Evolutionary conservation across 192 early-diverging fungal genomes (phyloP), one percentile per base, ranked within the genome.

Genomic region (Funneliformis geosporum): DNA sequence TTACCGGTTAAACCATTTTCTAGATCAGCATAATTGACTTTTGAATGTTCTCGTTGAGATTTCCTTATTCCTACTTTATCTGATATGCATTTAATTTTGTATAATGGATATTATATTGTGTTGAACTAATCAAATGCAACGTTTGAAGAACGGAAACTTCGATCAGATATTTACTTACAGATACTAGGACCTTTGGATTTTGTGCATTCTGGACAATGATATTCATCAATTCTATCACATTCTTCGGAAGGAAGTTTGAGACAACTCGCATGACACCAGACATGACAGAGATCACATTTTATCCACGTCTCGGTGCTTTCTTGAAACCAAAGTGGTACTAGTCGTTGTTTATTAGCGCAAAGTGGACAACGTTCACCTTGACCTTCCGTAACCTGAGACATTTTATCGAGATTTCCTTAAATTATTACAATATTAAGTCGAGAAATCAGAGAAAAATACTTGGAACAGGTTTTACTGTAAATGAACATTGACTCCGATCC

Each of bases 1-100:
- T 95, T 93, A 9, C 92, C 94, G 16, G 90, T 85, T 61, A 90
- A 85, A 1, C 92, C 94, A 60, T 96, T 91, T 69, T 95, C 92
- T 60, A 96, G 84, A 79, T 94, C 92, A 44, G 90, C 94, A 86
- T 97, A 97, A 82, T 97, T 93, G 50, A 97, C 86, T 21, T 87
- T 82, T 8, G 82, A 80, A 60, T 88, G 89, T 40, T 83, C 81
- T 21, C 93, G 84, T 18, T 84, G 80, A 8, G 93, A 93, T 73
- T 91, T 89, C 61, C 93, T 85, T 65, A 85, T 25, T 80, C 79
- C 50, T 80, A 80, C 50, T 83, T 87, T 47, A 74, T 75, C 86
- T 84, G n/a, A n/a, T n/a, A n/a, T n/a, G n/a, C n/a, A n/a, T n/a
- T n/a, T n/a, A 68, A 38, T 39, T 65, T 39, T 42, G 46, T 47